A percentile compares a stretch with the other conserved stretches of the same genome.
phyloP scores from a whole-genome alignment of 352 stramenopile genomes.

The Globisporangium megalacanthum region DNA sequence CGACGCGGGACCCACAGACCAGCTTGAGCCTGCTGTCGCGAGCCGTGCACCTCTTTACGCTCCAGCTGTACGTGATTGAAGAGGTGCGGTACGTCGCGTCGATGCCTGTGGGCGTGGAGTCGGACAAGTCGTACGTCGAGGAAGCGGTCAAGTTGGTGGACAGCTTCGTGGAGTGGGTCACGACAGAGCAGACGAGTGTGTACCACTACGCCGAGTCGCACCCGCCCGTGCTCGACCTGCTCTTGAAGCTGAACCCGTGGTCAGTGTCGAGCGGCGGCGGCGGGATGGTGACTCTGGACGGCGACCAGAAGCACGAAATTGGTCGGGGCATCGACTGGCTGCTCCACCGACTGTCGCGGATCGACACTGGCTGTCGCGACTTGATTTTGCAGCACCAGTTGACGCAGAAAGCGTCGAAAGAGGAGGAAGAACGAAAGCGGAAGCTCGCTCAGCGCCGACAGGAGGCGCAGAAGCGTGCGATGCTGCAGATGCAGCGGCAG shows the following conservation, averaged over 20 bases:
- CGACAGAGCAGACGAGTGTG: constrained; percentile 33
- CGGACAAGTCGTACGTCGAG: constrained; percentile 35
- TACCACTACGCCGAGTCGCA: constrained; percentile 26
- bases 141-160: constrained; percentile 38
- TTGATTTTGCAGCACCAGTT: constrained; percentile 54
- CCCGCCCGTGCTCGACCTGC: constrained; percentile 39
- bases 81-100: constrained; percentile 59
- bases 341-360: constrained; percentile 53
- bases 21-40: constrained; percentile 66
- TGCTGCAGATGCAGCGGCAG: constrained; percentile 74
- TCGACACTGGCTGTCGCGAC: constrained; percentile 34
- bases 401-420: constrained; percentile 48
- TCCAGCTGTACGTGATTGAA: constrained; percentile 81
- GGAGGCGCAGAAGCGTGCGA: constrained; percentile 71
- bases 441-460: constrained; percentile 52
- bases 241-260: constrained; percentile 77
- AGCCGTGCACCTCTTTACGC: constrained; percentile 72
- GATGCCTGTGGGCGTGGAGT: constrained; percentile 34
- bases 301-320: constrained; percentile 82
- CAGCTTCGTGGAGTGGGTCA: constrained; percentile 56
- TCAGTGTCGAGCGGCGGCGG: constrained; percentile 41
- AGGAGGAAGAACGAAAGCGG: constrained; percentile 66
- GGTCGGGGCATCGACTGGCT: constrained; percentile 75
- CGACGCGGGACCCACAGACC: constrained; percentile 44
- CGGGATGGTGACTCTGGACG: constrained; percentile 60